phyloP scores from a whole-genome alignment of 2,329 filamentous ascomycete species.

The Fusarium setosum region DNA sequence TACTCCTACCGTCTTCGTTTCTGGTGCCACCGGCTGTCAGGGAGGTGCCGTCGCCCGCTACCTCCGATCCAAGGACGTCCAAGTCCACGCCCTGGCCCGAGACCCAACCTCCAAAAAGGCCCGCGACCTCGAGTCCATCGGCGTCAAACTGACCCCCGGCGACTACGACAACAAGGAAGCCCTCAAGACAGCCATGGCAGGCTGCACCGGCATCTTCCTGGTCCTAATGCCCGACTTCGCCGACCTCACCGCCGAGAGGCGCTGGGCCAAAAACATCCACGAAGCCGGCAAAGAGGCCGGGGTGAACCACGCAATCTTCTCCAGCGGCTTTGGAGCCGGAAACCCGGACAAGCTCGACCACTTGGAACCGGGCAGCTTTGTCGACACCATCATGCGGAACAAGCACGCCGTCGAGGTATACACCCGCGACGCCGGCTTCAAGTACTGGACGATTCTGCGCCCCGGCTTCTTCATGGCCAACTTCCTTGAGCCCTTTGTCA shows the following conservation, averaged over 20 bases:
- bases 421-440: conserved; percentile 50
- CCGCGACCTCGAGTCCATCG: conserved; percentile 42
- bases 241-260: conserved; percentile 45
- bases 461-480: conserved; percentile 65
- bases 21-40: conserved; percentile 53
- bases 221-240: conserved; percentile 47
- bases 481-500: conserved; percentile 54
- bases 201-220: conserved; percentile 48
- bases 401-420: conserved; percentile 57
- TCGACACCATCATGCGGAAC: conserved; percentile 46
- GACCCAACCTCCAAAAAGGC: conserved; percentile 45
- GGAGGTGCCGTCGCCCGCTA: conserved; percentile 50
- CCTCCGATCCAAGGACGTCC: conserved; percentile 46
- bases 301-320: conserved; percentile 51
- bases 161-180: conserved; percentile 47
- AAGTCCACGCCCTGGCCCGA: conserved; percentile 50
- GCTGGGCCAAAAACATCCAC: conserved; percentile 47
- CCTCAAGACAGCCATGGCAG: conserved; percentile 44
- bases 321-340: conserved; percentile 46
- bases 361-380: conserved; percentile 43
- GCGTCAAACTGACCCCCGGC: conserved; percentile 48
- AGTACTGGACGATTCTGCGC: conserved; percentile 60
- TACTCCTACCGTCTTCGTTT: conserved; percentile 50
- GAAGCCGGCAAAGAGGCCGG: conserved; percentile 52
- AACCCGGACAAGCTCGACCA: conserved; percentile 42